Conservation (phyloP, 192 early-diverging fungal species). For the Phycomyces nitens region DNA sequence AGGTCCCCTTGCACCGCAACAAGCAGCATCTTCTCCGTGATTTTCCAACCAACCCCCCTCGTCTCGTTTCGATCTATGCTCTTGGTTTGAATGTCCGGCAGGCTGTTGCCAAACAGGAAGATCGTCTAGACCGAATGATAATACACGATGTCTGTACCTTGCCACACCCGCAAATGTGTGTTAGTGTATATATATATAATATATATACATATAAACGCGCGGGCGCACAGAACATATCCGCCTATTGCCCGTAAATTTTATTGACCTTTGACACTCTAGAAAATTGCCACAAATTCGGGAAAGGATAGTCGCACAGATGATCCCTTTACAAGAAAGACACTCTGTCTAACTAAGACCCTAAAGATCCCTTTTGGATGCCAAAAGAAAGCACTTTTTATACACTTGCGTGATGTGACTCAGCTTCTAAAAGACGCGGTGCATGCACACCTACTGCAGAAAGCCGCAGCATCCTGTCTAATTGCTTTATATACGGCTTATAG, state of each 20-base stretch:
- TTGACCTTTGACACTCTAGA: no score
- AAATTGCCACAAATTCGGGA: not conserved
- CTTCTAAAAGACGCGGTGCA: not conserved
- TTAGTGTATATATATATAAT: not conserved
- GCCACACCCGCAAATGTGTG: not conserved
- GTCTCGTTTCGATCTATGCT: not conserved
- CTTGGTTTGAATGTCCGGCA: slow-evolving; percentile 2
- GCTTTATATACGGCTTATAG: no score
- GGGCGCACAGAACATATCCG: no score
- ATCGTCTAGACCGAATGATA: slow-evolving; percentile 1
- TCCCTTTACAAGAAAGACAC: not conserved
- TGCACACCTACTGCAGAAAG: no score
- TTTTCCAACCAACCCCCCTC: slow-evolving; percentile 2
- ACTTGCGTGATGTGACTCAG: slow-evolving; percentile 3
- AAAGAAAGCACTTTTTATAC: not conserved
- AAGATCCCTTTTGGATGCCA: not conserved
- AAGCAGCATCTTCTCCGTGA: slow-evolving; percentile 1
- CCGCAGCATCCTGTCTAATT: no score
- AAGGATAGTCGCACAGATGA: not conserved
- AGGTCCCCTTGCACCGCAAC: not conserved
- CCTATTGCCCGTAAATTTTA: no score
- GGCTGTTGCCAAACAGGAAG: not conserved
- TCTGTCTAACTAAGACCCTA: not conserved
- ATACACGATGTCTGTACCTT: not conserved
- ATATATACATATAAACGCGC: not conserved